Evolutionary conservation across 768 basidiomycete genomes (phyloP).

Genomic region (Clitopilus hobsonii): DNA sequence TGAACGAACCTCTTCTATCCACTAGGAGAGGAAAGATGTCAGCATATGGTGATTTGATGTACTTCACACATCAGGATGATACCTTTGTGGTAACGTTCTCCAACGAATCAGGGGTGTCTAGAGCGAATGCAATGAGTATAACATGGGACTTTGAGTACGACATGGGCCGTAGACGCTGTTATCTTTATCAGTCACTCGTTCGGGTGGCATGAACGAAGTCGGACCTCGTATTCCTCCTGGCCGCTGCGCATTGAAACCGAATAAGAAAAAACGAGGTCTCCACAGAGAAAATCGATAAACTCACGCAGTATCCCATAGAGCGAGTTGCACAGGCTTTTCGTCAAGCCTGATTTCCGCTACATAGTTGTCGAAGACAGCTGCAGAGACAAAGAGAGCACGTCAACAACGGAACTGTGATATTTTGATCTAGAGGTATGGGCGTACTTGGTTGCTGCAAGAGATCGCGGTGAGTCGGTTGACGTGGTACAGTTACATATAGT

Average conservation of each 20-base stretch:
- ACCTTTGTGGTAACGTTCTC: constrained; percentile 96
- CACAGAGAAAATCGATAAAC: constrained; percentile 26
- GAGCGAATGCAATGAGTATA: constrained; percentile 94
- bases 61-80: constrained; percentile 11
- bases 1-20: constrained; percentile 98
- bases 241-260: constrained; percentile 48
- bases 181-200: constrained; percentile 2
- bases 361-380: constrained; percentile 97
- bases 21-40: constrained; percentile 41
- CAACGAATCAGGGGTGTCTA: constrained; percentile 94
- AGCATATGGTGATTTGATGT: constrained; percentile 10
- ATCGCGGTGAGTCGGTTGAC: constrained; percentile 1
- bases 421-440: constrained; percentile 19
- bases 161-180: constrained; percentile 85
- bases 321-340: constrained; percentile 95
- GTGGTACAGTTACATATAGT: background rate
- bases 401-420: constrained; percentile 9
- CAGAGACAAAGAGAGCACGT: constrained; percentile 7
- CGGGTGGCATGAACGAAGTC: constrained; percentile 11
- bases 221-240: constrained; percentile 96
- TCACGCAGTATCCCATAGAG: constrained; percentile 99
- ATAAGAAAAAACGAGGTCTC: constrained; percentile 9
- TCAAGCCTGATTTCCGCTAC: constrained; percentile 98
- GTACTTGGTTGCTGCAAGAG: constrained; percentile 53
- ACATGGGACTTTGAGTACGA: constrained; percentile 99